Evolutionary conservation across 345 rosid genomes (phyloP), one percentile per base, ranked within the genome.

Genomic region (Populus tremula): DNA sequence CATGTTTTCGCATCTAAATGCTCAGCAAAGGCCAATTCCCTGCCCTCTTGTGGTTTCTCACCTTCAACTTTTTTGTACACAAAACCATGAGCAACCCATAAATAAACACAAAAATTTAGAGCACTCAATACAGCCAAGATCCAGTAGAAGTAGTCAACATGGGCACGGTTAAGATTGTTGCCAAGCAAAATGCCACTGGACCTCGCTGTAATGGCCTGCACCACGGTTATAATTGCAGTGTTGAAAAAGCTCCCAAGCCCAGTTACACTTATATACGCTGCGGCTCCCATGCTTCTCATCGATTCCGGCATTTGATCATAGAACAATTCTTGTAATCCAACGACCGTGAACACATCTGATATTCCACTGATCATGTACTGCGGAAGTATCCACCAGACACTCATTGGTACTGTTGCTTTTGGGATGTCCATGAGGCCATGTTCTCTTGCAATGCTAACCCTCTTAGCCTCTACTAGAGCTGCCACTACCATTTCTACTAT

Each of bases 201-300:
- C 54, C 78, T 82, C 36, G 83, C 70, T 29, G 84, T 93, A 21
- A 87, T 78, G 13, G 73, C 84, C 72, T 90, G 93, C 65, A 92
- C 93, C 13, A 71, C 75, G 0, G 90, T 73, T 69, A 93, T 93
- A 20, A 93, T 83, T 9, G 78, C 88, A 5, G 79, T 90, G 72
- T 90, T 95, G 29, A 89, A 14, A 59, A 95, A 90, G 86, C 96
- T 95, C 47, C 99, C 98, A 25, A 88, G 80, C 71, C 98, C 99
- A 23, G 86, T 77, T 3, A 91, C 81, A 50, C 93, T 86, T 1
- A 93, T 79, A 63, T 87, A 86, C 0, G 88, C 91, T 0, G 98
- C 98, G 1, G 99, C 99, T 9, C 98, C 99, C 14, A 93, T 54
- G 76, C 98, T 95, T 83, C 99, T 86, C 97, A 92, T 88, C 5